phyloP scores from a whole-genome alignment of 2,329 filamentous ascomycete genomes.

The Cladosporium sp. region DNA sequence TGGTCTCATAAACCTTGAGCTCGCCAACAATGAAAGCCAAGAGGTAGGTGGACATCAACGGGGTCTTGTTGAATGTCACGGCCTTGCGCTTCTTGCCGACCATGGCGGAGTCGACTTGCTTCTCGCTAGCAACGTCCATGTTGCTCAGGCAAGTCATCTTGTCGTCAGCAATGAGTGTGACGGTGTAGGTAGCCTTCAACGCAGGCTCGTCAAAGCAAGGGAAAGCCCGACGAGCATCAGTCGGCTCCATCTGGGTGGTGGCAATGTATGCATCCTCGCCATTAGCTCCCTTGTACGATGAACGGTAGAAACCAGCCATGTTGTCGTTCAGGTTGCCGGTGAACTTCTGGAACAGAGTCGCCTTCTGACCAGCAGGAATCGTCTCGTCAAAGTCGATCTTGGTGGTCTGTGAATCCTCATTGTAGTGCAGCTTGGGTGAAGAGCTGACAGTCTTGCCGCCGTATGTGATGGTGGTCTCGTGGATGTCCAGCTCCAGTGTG shows the following conservation, averaged over 20 bases:
- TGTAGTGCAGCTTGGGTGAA: slow-evolving; percentile 65
- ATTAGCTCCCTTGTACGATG: slow-evolving; percentile 80
- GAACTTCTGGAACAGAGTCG: slow-evolving; percentile 73
- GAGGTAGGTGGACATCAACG: slow-evolving; percentile 93
- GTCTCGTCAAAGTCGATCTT: slow-evolving; percentile 73
- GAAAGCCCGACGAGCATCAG: slow-evolving; percentile 86
- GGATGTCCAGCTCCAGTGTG: slow-evolving; percentile 79
- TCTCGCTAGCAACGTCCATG: slow-evolving; percentile 86
- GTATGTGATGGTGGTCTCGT: slow-evolving; percentile 64
- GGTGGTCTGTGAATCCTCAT: slow-evolving; percentile 76
- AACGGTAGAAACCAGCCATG: slow-evolving; percentile 97
- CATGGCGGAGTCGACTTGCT: slow-evolving; percentile 62
- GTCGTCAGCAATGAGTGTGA: slow-evolving; percentile 88
- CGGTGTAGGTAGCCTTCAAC: slow-evolving; percentile 86
- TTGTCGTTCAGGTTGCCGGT: slow-evolving; percentile 81
- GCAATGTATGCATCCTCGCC: slow-evolving; percentile 79
- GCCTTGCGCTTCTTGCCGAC: slow-evolving; percentile 68
- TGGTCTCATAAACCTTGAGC: slow-evolving; percentile 89
- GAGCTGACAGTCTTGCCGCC: slow-evolving; percentile 56
- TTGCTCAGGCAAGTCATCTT: slow-evolving; percentile 89
- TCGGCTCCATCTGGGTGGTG: slow-evolving; percentile 94
- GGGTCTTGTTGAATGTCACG: slow-evolving; percentile 87
- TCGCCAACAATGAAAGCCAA: slow-evolving; percentile 92
- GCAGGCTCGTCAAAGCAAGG: slow-evolving; percentile 96
- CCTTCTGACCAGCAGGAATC: slow-evolving; percentile 71